Evolutionary conservation across 768 basidiomycete genomes (phyloP), one percentile per base, ranked within the genome.

Genomic region (Naematelia encephala): DNA sequence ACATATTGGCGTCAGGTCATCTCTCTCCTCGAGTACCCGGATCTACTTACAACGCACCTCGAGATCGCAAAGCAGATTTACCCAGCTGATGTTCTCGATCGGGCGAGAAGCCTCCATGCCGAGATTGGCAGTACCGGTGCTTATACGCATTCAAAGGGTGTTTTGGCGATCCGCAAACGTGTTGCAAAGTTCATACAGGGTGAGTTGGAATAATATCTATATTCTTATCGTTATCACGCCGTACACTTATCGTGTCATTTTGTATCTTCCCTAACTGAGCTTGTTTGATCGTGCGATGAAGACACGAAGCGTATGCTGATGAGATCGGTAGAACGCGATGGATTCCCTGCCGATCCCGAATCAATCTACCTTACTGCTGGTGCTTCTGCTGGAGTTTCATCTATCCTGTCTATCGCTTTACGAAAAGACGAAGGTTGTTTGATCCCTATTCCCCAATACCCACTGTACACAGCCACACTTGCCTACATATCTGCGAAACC

Each of bases 361-460:
- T 81, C 87, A 74, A 94, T 99, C 77, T 99, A 91, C 83, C 85
- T 99, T 44, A 98, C 94, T 16, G 88, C 85, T 23, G 96, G 94
- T 43, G 94, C 96, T 19, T 96, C 92, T 21, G 86, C 86, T 12
- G 96, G 94, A 53, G 93, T 99, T n/a, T 87, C 89, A 4, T 68
- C 68, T 46, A 66, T 75, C 58, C 64, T 76, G 51, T 61, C 59
- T 39, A 64, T 77, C 49, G 68, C 75, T n/a, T 60, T 78, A n/a
- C 51, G 64, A 19, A 16, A 59, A 12, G 72, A 70, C 5, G 76
- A 78, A 48, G 77, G 77, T 4, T 74, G 73, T 45, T 63, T 78
- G 71, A 96, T 98, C 71, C 94, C 94, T 28, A 98, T 99, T 62
- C 94, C 94, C 1, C 94, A 99, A 79, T 98, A 99, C 76, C 94